Evolutionary conservation across 2,329 filamentous ascomycete genomes (phyloP), one percentile per base, ranked within the genome.

Genomic region (Neonectria hederae): DNA sequence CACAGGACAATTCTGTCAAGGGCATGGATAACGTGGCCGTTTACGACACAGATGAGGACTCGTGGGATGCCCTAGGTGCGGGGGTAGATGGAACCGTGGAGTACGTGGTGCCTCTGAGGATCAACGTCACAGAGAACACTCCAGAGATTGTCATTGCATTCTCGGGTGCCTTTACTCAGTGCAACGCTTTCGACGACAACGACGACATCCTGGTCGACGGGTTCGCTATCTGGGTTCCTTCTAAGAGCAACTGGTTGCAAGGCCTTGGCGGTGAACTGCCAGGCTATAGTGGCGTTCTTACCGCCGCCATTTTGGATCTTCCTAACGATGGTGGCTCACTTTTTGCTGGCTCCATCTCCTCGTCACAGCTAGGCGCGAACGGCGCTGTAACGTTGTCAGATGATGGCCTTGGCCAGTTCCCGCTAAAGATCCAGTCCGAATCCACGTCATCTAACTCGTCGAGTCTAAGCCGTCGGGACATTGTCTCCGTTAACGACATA

Each of bases 191-290:
- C 71, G 88, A 82, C 38, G 83, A 83, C 67, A 90, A 90, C 69
- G 77, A 84, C 7, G 86, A 88, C 10, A 84, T 90, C 28, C 73
- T 85, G 9, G 91, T 89, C 0, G 79, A 88, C 54, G 94, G 94
- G 2, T 93, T 99, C 73, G 95, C 93, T 14, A 84, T 98, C 40
- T 99, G 96, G 96, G 90, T 98, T 8, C 92, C 92, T 3, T 97
- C 94, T 4, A 84, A 86, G 66, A 86, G 84, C 62, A 96, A 96
- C 76, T 99, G 96, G 96, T 83, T 99, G 17, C 89, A 93, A 75
- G 96, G 97, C 70, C 81, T 97, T 19, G 78, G 89, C 38, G 82
- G 87, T 7, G 80, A 86, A 8, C 84, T 89, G 32, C 89, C 92
- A 59, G 83, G 87, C 7, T 86, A 97, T 71, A 84, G 85, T 62